A percentile compares a stretch with the other conserved stretches of the same genome.
Conservation (phyloP, 1,284 basidiomycete species). For the Fomitopsis schrenkii region DNA sequence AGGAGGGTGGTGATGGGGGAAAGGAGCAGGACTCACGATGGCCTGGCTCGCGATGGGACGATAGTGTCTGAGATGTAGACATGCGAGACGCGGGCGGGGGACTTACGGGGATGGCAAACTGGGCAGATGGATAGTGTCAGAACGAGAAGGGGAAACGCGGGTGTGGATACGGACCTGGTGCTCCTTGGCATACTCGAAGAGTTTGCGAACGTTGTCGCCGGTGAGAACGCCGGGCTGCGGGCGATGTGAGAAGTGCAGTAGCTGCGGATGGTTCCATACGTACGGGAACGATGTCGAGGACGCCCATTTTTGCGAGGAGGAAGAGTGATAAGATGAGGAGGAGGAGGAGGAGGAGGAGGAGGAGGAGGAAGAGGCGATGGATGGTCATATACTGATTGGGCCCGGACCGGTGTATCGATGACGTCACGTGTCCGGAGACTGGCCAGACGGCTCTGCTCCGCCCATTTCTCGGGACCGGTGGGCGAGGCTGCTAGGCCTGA, state of each 20-base stretch:
- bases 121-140: not conserved
- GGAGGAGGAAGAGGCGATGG: slow-evolving; percentile 5
- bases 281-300: slow-evolving; percentile 71
- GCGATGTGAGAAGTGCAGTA: not conserved
- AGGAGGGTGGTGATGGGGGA: slow-evolving; percentile 8
- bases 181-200: slow-evolving; percentile 85
- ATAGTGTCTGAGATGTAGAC: not conserved
- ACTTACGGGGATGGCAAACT: slow-evolving; percentile 87
- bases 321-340: slow-evolving; percentile 11
- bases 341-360: slow-evolving; percentile 10
- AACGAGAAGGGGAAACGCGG: not conserved
- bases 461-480: too few species aligned
- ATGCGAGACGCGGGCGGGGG: not conserved
- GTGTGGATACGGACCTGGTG: slow-evolving; percentile 56
- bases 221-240: slow-evolving; percentile 80
- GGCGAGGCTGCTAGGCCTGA: too few species aligned
- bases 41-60: slow-evolving; percentile 39
- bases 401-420: slow-evolving; percentile 10
- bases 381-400: not conserved
- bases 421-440: not conserved
- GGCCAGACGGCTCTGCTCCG: not conserved
- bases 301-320: slow-evolving; percentile 43
- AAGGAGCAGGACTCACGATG: slow-evolving; percentile 52
- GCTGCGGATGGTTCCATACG: slow-evolving; percentile 19
- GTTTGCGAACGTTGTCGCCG: slow-evolving; percentile 82